Conservation (phyloP, 116 monocot genomes). For the Trichopus zeylanicus region DNA sequence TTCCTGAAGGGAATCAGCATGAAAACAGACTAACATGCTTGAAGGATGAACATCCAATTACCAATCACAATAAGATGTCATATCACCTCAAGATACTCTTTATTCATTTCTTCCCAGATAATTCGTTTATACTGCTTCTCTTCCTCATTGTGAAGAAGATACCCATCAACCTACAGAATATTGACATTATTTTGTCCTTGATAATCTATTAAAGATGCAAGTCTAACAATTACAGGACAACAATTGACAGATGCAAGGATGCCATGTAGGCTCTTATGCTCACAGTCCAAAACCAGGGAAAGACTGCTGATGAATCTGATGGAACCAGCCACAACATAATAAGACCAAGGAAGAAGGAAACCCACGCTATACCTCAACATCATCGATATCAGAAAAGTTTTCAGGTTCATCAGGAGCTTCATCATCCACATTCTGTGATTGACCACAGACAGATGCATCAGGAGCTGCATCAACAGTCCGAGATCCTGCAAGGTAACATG, state of each 20-base stretch:
- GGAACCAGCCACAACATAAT: too few relatives aligned
- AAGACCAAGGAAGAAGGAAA: too few relatives aligned
- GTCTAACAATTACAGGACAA: background rate
- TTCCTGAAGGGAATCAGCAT: constrained; percentile 42
- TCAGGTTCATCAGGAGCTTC: constrained; percentile 36
- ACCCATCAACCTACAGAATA: constrained; percentile 61
- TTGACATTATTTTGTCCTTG: background rate
- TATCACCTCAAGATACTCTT: constrained; percentile 81
- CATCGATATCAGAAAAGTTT: constrained; percentile 91
- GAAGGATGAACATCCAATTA: background rate
- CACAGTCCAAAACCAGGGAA: background rate
- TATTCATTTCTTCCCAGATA: constrained; percentile 95
- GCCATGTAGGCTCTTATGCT: too few relatives aligned
- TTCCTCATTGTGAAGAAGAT: constrained; percentile 84
- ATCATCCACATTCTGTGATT: constrained; percentile 15
- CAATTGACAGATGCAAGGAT: too few relatives aligned
- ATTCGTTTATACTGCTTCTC: constrained; percentile 65
- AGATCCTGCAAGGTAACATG: constrained; percentile 13
- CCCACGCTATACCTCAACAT: constrained; percentile 44
- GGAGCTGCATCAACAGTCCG: constrained; percentile 13
- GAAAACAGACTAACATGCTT: background rate
- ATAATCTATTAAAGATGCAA: background rate
- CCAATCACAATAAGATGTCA: background rate
- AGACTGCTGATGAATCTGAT: too few relatives aligned
- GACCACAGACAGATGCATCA: constrained; percentile 14